These are phyloP conservation scores for Trichoderma sp. DNA, from an alignment of 2,329 filamentous ascomycete species.

Conservation along the genomic window DNA sequence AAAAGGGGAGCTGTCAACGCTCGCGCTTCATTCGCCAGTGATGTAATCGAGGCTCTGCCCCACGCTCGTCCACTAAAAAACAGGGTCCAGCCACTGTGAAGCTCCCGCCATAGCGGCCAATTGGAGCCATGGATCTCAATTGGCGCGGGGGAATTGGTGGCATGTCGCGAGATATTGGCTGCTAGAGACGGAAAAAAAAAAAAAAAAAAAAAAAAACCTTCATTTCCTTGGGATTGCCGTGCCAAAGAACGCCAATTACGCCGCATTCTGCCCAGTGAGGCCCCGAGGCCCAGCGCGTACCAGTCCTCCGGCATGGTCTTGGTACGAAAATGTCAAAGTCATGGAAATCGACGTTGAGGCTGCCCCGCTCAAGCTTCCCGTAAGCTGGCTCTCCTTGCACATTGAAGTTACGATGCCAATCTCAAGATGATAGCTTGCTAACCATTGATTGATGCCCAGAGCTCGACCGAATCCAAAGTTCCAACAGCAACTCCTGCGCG, in stretches of 20 bases:
- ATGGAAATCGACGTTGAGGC: conserved; percentile 73
- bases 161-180: conserved; percentile 3
- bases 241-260: conserved; percentile 17
- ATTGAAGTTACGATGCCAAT: neutral
- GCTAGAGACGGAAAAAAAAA: neutral
- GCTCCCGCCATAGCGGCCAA: conserved; percentile 5
- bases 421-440: neutral
- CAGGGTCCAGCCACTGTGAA: conserved; percentile 7
- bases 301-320: conserved; percentile 35
- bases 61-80: conserved; percentile 17
- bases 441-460: conserved; percentile 37
- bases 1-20: neutral
- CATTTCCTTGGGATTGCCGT: neutral
- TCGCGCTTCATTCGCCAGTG: conserved; percentile 3
- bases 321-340: conserved; percentile 52
- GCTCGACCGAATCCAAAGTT: conserved; percentile 54
- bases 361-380: conserved; percentile 76
- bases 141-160: conserved; percentile 8
- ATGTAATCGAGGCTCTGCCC: conserved; percentile 24
- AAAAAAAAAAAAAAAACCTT: neutral
- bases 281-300: conserved; percentile 18
- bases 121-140: conserved; percentile 6
- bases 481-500: conserved; percentile 63
- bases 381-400: conserved; percentile 42
- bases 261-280: conserved; percentile 22